Conservation (phyloP, 495 filamentous ascomycete genomes). For the Penicillium turbatum region DNA sequence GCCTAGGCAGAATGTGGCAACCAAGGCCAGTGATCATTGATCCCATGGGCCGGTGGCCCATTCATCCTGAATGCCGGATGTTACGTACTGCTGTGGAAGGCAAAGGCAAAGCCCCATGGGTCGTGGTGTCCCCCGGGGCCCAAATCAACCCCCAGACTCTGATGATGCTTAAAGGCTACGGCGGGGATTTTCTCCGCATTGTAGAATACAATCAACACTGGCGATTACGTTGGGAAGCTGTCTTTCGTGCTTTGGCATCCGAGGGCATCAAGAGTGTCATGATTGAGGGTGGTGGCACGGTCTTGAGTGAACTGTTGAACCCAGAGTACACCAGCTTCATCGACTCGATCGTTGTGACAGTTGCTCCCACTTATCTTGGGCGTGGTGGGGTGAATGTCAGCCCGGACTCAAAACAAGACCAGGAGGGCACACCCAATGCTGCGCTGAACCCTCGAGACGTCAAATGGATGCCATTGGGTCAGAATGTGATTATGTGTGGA, state of each 20-base stretch:
- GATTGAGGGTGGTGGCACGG: constrained; percentile 78
- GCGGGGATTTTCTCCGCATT: constrained; percentile 47
- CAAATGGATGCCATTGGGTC: constrained; percentile 67
- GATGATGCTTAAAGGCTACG: constrained; percentile 46
- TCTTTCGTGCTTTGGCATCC: constrained; percentile 53
- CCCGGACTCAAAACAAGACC: constrained; percentile 49
- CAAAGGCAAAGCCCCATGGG: constrained; percentile 66
- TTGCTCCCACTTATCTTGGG: constrained; percentile 82
- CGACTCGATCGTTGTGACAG: constrained; percentile 71
- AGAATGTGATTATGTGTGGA: constrained; percentile 75
- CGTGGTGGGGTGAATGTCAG: constrained; percentile 69
- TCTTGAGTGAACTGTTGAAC: constrained; percentile 70
- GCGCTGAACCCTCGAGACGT: constrained; percentile 62
- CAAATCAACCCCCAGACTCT: constrained; percentile 43
- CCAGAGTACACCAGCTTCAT: constrained; percentile 59
- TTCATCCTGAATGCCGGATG: constrained; percentile 56
- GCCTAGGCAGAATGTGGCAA: constrained; percentile 54
- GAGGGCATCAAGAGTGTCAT: constrained; percentile 74
- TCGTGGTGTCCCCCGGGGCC: constrained; percentile 55
- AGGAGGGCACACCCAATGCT: constrained; percentile 47
- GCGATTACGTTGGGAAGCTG: constrained; percentile 56
- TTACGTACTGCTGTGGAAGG: constrained; percentile 59
- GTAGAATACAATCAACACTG: constrained; percentile 47
- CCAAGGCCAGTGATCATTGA: constrained; percentile 79
- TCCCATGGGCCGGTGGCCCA: constrained; percentile 63